phyloP scores from a whole-genome alignment of 306 rosid genomes.

The cucumber (Cucumis sativus) region Cucumber_9930_V3 NC_026659.2:1827001-1827500 shows the following conservation, averaged over 20 bases:
- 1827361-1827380: conserved; percentile 66
- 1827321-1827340: conserved; percentile 33
- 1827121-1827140: conserved; percentile 50
- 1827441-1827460: not conserved
- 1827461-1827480: not conserved
- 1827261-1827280: conserved; percentile 61
- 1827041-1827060: conserved; percentile 16
- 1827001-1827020: conserved; percentile 32
- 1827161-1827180: conserved; percentile 29
- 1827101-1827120: conserved; percentile 45
- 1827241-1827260: conserved; percentile 36
- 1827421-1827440: not conserved
- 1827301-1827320: conserved; percentile 48
- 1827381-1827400: conserved; percentile 55
- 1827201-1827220: conserved; percentile 74
- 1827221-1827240: conserved; percentile 50
- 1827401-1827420: conserved; percentile 40
- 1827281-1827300: conserved; percentile 84
- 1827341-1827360: conserved; percentile 17
- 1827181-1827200: conserved; percentile 46
- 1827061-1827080: conserved; percentile 26
- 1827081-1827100: conserved; percentile 58
- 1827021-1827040: conserved; percentile 42
- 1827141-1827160: conserved; percentile 32
- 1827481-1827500: not conserved